Evolutionary conservation across 2,329 filamentous ascomycete species (phyloP), one percentile per base, ranked within the genome.

Genomic region (Colletotrichum truncatum): DNA sequence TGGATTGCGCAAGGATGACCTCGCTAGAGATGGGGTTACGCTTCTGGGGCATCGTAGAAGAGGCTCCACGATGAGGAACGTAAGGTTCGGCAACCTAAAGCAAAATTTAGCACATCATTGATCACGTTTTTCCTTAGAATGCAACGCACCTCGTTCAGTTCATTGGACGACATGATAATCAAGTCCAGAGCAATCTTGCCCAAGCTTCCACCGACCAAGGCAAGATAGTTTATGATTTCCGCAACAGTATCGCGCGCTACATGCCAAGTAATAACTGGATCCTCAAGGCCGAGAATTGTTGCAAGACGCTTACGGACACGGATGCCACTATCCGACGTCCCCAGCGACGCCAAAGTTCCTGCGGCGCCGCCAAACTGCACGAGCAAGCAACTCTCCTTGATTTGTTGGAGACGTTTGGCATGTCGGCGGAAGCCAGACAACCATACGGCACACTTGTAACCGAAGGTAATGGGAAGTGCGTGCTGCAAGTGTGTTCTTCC

Each of bases 41-140:
- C 73, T 88, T 88, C 71, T 87, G 85, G 3, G 85, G 85, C 85
- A 87, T 87, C 0, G 85, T 87, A 0, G 81, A 85, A 0, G 81
- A 85, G 2, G 84, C 83, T 1, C 85, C 85, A 6, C 85, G 78
- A 67, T 86, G 83, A 2, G 83, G 81, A 1, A 86, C 82, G 51
- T 84, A 87, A 0, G 85, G 85, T 71, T 88, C 85, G 0, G 84
- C 80, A 3, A 87, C 83, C 71, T 87, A 23, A 28, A 46, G 12
- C 25, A 21, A 46, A 25, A 23, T 46, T 4, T 16, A 43, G n/a
- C 39, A 11, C 14, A 43, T 25, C 11, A 7, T 12, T 21, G 25
- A 43, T 25, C 11, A 43, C 21, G 14, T 28, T 21, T 30, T 51
- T 8, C n/a, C n/a, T n/a, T n/a, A n/a, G n/a, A n/a, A 11, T 10